phyloP scores from a whole-genome alignment of 306 rosid genomes.

The Cicer cuneatum region DNA sequence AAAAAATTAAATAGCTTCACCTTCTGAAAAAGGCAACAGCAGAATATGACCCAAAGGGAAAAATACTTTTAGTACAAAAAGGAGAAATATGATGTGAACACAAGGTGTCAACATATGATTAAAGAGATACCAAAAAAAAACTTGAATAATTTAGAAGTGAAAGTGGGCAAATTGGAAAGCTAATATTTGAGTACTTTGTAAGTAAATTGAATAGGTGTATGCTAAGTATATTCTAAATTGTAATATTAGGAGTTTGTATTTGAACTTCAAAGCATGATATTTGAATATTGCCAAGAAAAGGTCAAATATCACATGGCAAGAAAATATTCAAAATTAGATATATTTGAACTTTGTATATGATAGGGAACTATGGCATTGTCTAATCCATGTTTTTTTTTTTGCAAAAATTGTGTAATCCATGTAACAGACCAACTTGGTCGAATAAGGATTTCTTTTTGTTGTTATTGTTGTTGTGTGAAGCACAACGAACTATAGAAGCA shows the following conservation, averaged over 20 bases:
- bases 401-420: too few relatives aligned
- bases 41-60: not conserved
- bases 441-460: not conserved
- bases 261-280: not conserved
- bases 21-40: slow-evolving; percentile 1
- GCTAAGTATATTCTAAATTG: not conserved
- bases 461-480: not conserved
- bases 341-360: slow-evolving; percentile 1
- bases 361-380: not conserved
- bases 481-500: not conserved
- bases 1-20: not conserved
- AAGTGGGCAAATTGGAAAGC: not conserved
- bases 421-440: not conserved
- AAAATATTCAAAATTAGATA: too few relatives aligned
- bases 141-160: slow-evolving; percentile 1
- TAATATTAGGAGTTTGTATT: not conserved
- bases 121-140: not conserved
- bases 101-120: not conserved
- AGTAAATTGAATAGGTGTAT: not conserved
- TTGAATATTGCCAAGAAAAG: not conserved
- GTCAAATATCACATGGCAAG: not conserved
- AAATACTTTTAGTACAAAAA: not conserved
- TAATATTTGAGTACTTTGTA: not conserved
- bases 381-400: not conserved
- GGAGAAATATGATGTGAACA: slow-evolving; percentile 8